Conservation (phyloP, 805 yeast species). For the Ogataea thermomethanolica region DNA sequence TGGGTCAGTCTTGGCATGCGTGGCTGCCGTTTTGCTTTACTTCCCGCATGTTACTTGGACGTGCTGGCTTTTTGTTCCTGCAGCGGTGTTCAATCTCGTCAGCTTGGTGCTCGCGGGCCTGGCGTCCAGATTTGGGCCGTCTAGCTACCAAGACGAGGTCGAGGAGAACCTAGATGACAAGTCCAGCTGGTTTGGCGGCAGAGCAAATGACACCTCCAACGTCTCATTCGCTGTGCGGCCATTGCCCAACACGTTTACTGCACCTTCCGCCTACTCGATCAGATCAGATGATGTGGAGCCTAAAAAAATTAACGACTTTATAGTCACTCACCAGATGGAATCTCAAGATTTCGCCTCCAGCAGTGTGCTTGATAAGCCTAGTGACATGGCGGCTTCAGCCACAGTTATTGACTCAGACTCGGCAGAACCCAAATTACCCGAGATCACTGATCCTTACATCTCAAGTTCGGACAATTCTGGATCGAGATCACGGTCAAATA, state of each 20-base stretch:
- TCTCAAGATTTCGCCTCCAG: constrained; percentile 6
- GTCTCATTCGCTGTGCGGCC: constrained; percentile 6
- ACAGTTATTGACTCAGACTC: constrained; percentile 5
- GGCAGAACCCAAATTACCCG: constrained; percentile 13
- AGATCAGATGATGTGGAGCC: constrained; percentile 12
- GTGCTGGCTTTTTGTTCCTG: constrained; percentile 68
- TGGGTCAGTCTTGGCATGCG: constrained; percentile 50
- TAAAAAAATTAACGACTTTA: constrained; percentile 8
- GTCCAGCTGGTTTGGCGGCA: constrained; percentile 11
- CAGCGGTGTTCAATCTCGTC: constrained; percentile 54
- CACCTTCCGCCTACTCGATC: constrained; percentile 7
- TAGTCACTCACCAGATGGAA: constrained; percentile 6
- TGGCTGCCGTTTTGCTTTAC: constrained; percentile 55
- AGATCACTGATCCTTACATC: constrained; percentile 17
- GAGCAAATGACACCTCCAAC: constrained; percentile 16
- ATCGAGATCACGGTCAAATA: background rate
- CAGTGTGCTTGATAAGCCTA: constrained; percentile 3
- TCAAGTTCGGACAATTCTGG: constrained; percentile 1
- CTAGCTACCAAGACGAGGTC: constrained; percentile 12
- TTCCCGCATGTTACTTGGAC: constrained; percentile 67
- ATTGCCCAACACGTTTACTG: constrained; percentile 10
- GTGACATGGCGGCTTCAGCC: constrained; percentile 7
- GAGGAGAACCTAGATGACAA: constrained; percentile 6
- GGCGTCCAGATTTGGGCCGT: constrained; percentile 27
- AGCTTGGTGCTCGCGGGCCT: constrained; percentile 48